Conservation (phyloP, 768 basidiomycete genomes). For the Mrakia blollopis region DNA sequence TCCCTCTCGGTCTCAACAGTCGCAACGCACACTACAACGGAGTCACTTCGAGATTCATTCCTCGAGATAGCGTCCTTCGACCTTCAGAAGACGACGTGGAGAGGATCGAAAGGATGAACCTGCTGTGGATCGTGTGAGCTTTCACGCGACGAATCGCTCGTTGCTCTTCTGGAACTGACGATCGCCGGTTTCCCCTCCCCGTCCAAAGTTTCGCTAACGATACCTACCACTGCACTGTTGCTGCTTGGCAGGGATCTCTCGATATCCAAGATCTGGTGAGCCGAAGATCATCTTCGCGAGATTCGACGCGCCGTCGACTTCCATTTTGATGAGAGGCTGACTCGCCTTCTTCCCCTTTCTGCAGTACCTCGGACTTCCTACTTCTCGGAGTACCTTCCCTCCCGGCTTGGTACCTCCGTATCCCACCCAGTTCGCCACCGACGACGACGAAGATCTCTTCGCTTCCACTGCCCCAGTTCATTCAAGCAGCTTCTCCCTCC, state of each 20-base stretch:
- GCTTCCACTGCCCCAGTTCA: not conserved
- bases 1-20: conserved; percentile 3
- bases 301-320: not conserved
- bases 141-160: no score
- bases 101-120: not conserved
- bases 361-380: conserved; percentile 2
- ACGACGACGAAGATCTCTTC: not conserved
- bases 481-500: not conserved
- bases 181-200: no score
- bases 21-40: not conserved
- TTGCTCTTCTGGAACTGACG: no score
- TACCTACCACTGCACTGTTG: not conserved
- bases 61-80: not conserved
- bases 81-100: not conserved
- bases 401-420: not conserved
- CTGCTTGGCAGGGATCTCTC: not conserved
- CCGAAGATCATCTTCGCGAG: not conserved
- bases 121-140: not conserved
- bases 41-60: not conserved
- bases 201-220: not conserved
- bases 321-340: not conserved
- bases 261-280: not conserved
- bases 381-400: not conserved
- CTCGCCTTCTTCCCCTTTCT: not conserved
- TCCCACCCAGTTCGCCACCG: not conserved